Base-by-base conservation (phyloP, 805 yeast genomes). In the Teunomyces stri region DNA sequence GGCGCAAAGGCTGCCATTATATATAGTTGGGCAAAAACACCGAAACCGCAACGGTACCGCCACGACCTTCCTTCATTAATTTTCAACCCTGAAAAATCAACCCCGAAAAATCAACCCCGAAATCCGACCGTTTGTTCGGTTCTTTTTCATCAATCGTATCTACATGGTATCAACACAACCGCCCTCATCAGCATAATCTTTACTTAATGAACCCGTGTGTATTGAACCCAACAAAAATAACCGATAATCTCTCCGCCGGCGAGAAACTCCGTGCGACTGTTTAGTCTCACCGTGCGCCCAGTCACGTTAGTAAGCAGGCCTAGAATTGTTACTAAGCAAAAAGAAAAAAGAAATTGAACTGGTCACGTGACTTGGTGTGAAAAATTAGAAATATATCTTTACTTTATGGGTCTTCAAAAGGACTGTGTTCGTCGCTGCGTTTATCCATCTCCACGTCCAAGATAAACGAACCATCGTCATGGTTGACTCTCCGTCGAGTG, bases 371-470 rank as follows among this genome's bases (percentile, higher is more conserved):
- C 13, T 6, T 31, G n/a, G n/a, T n/a, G n/a, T 18, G 20, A 18
- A 18, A 18, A 18, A 18, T 18, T 18, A 18, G 4, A 18, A 18
- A 18, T 18, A 3, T 18, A 18, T 18, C 3, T 18, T 18, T 18
- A 18, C 20, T 18, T 18, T 18, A 18, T 18, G 20, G 60, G 44
- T 61, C 72, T 28, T 56, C 64, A 51, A 67, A 66, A 10, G 72
- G 70, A 48, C 70, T 64, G 18, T 46, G 43, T 39, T 57, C 60
- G 3, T 55, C 59, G 30, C 51, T 54, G 38, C 39, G 46, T n/a
- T 51, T 50, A 42, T 66, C 69, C 40, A 66, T 51, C 44, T 62
- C 69, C 11, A 68, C 69, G 46, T 68, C 68, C 25, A 68, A 52
- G 6, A 68, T 55, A 51, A 68, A 64, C 20, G 65, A 58, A n/a